Evolutionary conservation across 345 rosid genomes (phyloP), one percentile per base, ranked within the genome.

Genomic region (Erysimum cheiranthoides): DNA sequence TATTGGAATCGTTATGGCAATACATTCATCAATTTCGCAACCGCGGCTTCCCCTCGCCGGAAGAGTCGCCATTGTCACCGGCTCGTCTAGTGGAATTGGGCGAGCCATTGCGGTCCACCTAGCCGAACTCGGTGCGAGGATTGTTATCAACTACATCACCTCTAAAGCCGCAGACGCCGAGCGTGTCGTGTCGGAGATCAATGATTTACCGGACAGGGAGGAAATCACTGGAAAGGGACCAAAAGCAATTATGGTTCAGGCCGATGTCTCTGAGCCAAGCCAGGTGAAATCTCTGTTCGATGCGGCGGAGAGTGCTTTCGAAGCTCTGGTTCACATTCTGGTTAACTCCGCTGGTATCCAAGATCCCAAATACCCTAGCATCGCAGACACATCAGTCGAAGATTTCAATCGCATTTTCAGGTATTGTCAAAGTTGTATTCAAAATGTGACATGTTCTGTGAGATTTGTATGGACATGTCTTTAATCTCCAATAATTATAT

Each of bases 21-120:
- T 70, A 13, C 62, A 27, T 8, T 50, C 74, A 31, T 73, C 56
- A 18, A 16, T 31, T 51, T 54, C 78, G 28, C 54, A 38, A 59
- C 64, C 75, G 34, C 40, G 28, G 17, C 73, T 73, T 54, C 82
- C 85, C 1, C 90, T 90, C 4, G 59, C 66, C 8, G 88, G 87
- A 35, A 76, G 92, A 61, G 86, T 87, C 34, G 97, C 90, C 18
- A 82, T 92, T 3, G 84, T 88, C 21, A 89, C 96, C 0, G 92
- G 97, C 0, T 90, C 83, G 3, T 89, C 93, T 0, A 82, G 92
- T 5, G 96, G 96, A 12, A 89, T 86, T 12, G 97, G 97, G 8
- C 83, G 82, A 21, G 86, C 86, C 31, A 82, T 92, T 6, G 84
- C 86, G 51, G 58, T 62, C n/a, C 88, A 87, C 63, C 88, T 92